Percentiles rank a stretch among this genome's conserved stretches.
Conservation (phyloP, 1,139 yeast genomes). For the Chernovozyma sophiae-reginae region DNA sequence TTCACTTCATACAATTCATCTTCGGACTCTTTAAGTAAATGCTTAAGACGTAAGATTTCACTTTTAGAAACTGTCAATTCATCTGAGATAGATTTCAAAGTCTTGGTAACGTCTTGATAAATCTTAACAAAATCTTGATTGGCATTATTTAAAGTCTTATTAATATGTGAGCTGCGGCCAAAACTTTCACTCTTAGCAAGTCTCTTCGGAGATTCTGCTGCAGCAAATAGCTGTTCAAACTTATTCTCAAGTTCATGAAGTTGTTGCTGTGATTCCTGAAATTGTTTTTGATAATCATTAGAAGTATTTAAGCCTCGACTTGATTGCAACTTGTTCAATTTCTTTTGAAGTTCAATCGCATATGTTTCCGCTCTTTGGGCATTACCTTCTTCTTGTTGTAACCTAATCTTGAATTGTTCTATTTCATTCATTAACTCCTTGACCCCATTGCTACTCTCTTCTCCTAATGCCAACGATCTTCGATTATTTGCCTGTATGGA, state of each 20-base stretch:
- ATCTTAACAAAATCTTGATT: slow-evolving; percentile 48
- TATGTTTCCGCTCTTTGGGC: slow-evolving; percentile 44
- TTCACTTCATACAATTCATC: slow-evolving; percentile 43
- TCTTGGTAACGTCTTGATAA: slow-evolving; percentile 53
- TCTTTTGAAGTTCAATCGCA: slow-evolving; percentile 45
- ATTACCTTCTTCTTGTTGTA: slow-evolving; percentile 41
- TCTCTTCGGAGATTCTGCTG: slow-evolving; percentile 15
- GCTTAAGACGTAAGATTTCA: slow-evolving; percentile 50
- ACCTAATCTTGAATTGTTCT: slow-evolving; percentile 29
- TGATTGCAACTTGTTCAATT: slow-evolving; percentile 39
- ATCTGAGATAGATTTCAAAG: slow-evolving; percentile 46
- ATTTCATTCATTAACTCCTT: slow-evolving; percentile 29
- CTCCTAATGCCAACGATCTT: slow-evolving; percentile 35
- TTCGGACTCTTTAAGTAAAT: slow-evolving; percentile 44
- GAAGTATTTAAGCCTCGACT: slow-evolving; percentile 34
- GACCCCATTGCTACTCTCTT: slow-evolving; percentile 20
- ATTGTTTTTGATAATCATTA: slow-evolving; percentile 36
- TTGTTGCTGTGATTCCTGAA: slow-evolving; percentile 33
- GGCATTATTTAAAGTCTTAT: slow-evolving; percentile 22
- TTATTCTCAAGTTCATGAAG: slow-evolving; percentile 32
- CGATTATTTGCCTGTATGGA: slow-evolving; percentile 12
- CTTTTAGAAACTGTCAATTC: slow-evolving; percentile 48
- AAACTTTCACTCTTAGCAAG: slow-evolving; percentile 33
- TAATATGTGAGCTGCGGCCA: slow-evolving; percentile 34
- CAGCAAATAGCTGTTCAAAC: slow-evolving; percentile 21